These are phyloP conservation scores for Exophiala mesophila DNA, from an alignment of 2,329 filamentous ascomycete genomes.

Conservation along the genomic window DNA sequence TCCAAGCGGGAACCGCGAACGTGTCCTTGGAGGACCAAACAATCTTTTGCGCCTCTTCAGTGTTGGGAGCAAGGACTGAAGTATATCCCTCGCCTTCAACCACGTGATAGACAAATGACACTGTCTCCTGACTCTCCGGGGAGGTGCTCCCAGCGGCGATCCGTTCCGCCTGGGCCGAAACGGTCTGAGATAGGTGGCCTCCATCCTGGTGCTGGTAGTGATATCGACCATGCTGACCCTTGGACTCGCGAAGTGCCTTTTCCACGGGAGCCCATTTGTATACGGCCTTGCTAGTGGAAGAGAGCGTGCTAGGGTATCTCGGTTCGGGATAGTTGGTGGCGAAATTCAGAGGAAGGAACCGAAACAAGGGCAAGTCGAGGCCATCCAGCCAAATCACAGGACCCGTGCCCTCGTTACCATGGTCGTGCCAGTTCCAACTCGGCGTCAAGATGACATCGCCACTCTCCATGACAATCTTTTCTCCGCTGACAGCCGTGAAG, in stretches of 20 bases:
- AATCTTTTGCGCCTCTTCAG: slow-evolving; percentile 29
- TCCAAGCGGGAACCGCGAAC: slow-evolving; percentile 52
- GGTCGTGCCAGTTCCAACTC: slow-evolving; percentile 56
- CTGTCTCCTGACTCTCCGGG: slow-evolving; percentile 42
- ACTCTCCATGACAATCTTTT: slow-evolving; percentile 47
- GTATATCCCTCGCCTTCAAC: slow-evolving; percentile 41
- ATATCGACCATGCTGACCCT: slow-evolving; percentile 27
- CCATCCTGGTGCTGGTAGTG: slow-evolving; percentile 33
- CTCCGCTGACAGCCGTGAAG: slow-evolving; percentile 54
- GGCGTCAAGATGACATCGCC: slow-evolving; percentile 56
- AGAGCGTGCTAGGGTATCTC: slow-evolving; percentile 43
- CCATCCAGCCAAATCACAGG: slow-evolving; percentile 57
- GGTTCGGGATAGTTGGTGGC: slow-evolving; percentile 46
- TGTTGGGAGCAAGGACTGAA: not conserved
- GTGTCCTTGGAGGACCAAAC: slow-evolving; percentile 49
- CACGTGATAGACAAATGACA: slow-evolving; percentile 51
- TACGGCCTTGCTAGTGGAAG: slow-evolving; percentile 29
- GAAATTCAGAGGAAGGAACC: slow-evolving; percentile 49
- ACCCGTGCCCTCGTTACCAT: slow-evolving; percentile 51
- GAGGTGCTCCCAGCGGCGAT: slow-evolving; percentile 37
- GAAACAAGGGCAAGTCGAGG: slow-evolving; percentile 50
- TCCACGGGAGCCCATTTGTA: slow-evolving; percentile 48
- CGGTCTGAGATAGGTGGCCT: slow-evolving; percentile 31
- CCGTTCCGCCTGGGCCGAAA: slow-evolving; percentile 46
- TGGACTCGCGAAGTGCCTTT: slow-evolving; percentile 32